These are phyloP conservation scores for Alternaria panax DNA, from an alignment of 2,329 filamentous ascomycete genomes.

Conservation along the genomic window DNA sequence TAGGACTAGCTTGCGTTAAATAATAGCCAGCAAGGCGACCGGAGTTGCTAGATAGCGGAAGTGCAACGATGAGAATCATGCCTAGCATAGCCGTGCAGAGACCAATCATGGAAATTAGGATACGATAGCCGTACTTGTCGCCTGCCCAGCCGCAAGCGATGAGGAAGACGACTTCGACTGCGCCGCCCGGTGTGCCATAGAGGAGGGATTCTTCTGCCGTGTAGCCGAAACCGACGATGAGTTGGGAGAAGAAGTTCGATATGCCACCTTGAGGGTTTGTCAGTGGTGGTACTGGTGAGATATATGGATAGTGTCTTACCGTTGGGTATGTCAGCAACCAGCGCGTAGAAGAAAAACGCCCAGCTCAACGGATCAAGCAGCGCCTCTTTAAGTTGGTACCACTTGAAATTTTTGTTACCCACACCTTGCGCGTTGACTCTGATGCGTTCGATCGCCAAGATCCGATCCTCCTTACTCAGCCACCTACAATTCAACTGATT, in stretches of 20 bases:
- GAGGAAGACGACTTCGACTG: constrained; percentile 67
- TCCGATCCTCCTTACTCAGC: constrained; percentile 70
- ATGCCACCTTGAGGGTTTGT: constrained; percentile 53
- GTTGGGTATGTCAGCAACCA: constrained; percentile 66
- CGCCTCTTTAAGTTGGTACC: constrained; percentile 69
- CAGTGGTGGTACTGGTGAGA: background rate
- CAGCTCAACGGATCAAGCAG: constrained; percentile 66
- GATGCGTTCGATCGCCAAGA: constrained; percentile 74
- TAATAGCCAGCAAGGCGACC: constrained; percentile 72
- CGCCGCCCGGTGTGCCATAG: constrained; percentile 70
- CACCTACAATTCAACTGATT: constrained; percentile 67
- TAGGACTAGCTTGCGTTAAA: constrained; percentile 66
- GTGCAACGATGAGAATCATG: constrained; percentile 69
- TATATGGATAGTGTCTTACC: constrained; percentile 38
- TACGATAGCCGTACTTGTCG: constrained; percentile 63
- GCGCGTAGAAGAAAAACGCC: constrained; percentile 66
- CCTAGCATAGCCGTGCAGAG: constrained; percentile 64
- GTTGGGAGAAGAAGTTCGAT: constrained; percentile 67
- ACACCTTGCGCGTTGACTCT: constrained; percentile 78
- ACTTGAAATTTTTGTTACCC: constrained; percentile 73
- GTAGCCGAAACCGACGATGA: constrained; percentile 71
- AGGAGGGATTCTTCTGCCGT: constrained; percentile 68
- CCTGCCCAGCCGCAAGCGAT: constrained; percentile 65
- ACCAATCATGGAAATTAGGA: constrained; percentile 63
- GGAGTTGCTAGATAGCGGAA: constrained; percentile 64